A percentile compares a stretch with the other conserved stretches of the same genome.
These are phyloP conservation scores for Gaeumannomyces sp. DNA, from an alignment of 2,329 filamentous ascomycete genomes.

Conservation along the genomic window DNA sequence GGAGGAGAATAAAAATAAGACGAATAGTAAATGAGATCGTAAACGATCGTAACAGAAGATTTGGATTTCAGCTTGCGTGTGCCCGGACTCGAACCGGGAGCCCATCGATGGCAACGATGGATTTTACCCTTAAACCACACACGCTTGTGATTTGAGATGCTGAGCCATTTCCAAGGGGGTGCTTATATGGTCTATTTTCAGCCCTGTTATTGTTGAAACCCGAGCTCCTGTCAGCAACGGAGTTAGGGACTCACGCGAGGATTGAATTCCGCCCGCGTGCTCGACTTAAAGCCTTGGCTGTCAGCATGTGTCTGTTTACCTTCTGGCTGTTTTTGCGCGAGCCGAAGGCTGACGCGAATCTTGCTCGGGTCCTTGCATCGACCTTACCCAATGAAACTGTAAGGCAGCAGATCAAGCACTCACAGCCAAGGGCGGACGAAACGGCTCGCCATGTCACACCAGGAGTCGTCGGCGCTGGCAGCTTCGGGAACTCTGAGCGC, in stretches of 20 bases:
- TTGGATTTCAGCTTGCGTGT: not conserved
- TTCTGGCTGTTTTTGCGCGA: no score
- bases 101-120: conserved; percentile 48
- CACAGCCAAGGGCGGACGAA: no score
- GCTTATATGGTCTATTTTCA: no score
- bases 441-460: not conserved
- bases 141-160: not conserved
- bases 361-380: no score
- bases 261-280: not conserved
- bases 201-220: no score
- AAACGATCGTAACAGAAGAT: not conserved
- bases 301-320: no score
- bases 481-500: not conserved
- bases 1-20: no score
- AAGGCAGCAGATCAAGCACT: not conserved
- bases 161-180: not conserved
- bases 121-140: conserved; percentile 48
- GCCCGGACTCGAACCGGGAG: conserved; percentile 14
- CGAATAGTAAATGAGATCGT: no score
- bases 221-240: no score
- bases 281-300: no score
- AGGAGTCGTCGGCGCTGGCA: not conserved
- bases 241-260: no score
- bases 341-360: no score
- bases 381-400: not conserved